phyloP scores from a whole-genome alignment of 129 eudicot genomes.

The Dittrichia graveolens region DNA sequence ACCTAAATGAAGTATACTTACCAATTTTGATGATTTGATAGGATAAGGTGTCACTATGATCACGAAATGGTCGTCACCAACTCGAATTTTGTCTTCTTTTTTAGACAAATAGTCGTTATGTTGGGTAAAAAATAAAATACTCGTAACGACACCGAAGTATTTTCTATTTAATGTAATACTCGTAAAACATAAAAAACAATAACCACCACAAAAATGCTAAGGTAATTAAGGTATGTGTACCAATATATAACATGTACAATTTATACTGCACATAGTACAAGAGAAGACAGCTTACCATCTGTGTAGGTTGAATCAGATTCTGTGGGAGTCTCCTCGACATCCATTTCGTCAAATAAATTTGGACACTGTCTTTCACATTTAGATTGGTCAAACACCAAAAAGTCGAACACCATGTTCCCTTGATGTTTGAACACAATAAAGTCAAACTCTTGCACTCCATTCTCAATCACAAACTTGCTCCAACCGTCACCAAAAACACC shows the following conservation, averaged over 20 bases:
- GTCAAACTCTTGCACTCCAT: constrained; percentile 35
- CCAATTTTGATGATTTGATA: neutral
- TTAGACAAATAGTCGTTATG: neutral
- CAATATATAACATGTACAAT: neutral
- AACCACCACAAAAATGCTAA: too few relatives aligned
- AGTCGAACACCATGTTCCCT: neutral
- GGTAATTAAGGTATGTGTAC: too few relatives aligned
- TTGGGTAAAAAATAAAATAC: too few relatives aligned
- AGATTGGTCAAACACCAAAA: constrained; percentile 24
- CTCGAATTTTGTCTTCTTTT: neutral
- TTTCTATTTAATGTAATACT: too few relatives aligned
- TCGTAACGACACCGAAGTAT: too few relatives aligned
- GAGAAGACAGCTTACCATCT: constrained; percentile 9
- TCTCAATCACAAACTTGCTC: constrained; percentile 26
- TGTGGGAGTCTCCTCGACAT: neutral
- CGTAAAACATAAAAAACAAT: too few relatives aligned
- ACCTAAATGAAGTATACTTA: too few relatives aligned
- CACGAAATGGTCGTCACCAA: constrained; percentile 15
- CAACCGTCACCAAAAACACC: constrained; percentile 33
- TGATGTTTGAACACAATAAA: constrained; percentile 31
- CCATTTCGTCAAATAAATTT: neutral
- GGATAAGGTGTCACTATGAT: constrained; percentile 9
- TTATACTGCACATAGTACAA: neutral
- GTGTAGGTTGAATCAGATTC: neutral
- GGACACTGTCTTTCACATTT: constrained; percentile 21